Evolutionary conservation across 257 asterid species (phyloP), one percentile per base, ranked within the genome.

Genomic region (Misopates orontium): DNA sequence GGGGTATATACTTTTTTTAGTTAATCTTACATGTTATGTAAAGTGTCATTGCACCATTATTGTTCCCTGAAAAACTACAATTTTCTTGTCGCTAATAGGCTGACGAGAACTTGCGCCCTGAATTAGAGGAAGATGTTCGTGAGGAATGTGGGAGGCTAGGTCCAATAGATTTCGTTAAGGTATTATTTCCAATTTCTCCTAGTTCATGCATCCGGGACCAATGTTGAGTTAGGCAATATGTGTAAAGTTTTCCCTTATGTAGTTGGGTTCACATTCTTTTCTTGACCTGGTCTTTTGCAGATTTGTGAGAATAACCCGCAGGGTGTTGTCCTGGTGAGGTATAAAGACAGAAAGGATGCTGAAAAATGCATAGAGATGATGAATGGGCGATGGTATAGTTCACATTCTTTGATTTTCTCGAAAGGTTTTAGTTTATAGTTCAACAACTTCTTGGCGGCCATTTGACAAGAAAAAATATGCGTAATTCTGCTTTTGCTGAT

Each of bases 131-230:
- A 74, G 98, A 92, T 68, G 85, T 92, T 17, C 78, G 74, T 23
- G 93, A 79, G 1, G 97, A 92, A 71, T 92, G 98, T 79, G 85
- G 88, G 36, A 92, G 89, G 82, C 81, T 89, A 71, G 97, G 98
- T 42, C 96, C 85, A n/a, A 63, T 89, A 73, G 98, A 92, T 67
- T 71, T 74, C n/a, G 83, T 92, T 61, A 92, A 85, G 95, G 98
- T 92, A 79, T 48, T 92, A 79, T 48, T 63, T 31, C 57, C 52
- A 25, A 22, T 19, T 10, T 41, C 1, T 55, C 42, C 13, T 47
- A 42, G 54, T 50, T 66, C n/a, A 45, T 45, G 54, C 19, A 55
- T 18, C 16, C 49, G 48, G 52, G 39, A 41, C 7, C 47, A 6
- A 17, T 39, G 40, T 66, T 42, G 11, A 39, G 28, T 22, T 31